Evolutionary conservation across 495 filamentous ascomycete genomes (phyloP).

Genomic region (Echria macrotheca): DNA sequence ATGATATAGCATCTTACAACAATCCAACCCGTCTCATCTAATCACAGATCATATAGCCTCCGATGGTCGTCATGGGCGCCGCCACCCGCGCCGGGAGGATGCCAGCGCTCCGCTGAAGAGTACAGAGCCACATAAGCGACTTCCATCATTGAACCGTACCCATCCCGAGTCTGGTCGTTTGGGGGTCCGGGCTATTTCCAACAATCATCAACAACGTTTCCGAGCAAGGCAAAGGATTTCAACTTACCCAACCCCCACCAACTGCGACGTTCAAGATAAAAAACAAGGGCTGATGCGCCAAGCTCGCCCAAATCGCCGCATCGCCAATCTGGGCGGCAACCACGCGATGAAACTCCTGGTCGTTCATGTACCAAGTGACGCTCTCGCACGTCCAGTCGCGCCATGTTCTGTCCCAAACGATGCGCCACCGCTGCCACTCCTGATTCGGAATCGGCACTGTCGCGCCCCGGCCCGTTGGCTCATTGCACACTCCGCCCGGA

Average conservation of each 20-base stretch:
- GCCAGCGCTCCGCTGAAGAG: no score
- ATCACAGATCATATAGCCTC: no score
- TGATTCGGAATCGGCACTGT: slow-evolving; percentile 32
- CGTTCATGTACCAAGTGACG: slow-evolving; percentile 46
- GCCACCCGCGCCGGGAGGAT: no score
- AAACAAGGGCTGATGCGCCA: slow-evolving; percentile 35
- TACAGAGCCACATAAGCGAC: slow-evolving; percentile 43
- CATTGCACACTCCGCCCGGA: slow-evolving; percentile 43
- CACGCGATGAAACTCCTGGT: slow-evolving; percentile 35
- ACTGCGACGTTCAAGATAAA: slow-evolving; percentile 50
- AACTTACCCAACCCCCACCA: slow-evolving; percentile 44
- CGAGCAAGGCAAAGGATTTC: background rate
- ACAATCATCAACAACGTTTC: background rate
- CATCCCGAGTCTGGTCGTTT: slow-evolving; percentile 31
- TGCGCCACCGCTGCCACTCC: slow-evolving; percentile 43
- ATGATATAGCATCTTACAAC: no score
- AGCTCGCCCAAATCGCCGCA: slow-evolving; percentile 31
- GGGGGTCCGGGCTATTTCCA: slow-evolving; percentile 34
- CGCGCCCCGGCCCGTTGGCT: slow-evolving; percentile 35
- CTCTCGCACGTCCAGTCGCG: slow-evolving; percentile 36
- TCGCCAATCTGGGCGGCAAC: slow-evolving; percentile 32
- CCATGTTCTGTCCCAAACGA: slow-evolving; percentile 38
- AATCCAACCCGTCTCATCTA: no score
- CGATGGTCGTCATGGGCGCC: no score
- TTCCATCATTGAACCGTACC: slow-evolving; percentile 43